Evolutionary conservation across 352 stramenopile species (phyloP), one percentile per base, ranked within the genome.

Genomic region (Pythium phragmitis): DNA sequence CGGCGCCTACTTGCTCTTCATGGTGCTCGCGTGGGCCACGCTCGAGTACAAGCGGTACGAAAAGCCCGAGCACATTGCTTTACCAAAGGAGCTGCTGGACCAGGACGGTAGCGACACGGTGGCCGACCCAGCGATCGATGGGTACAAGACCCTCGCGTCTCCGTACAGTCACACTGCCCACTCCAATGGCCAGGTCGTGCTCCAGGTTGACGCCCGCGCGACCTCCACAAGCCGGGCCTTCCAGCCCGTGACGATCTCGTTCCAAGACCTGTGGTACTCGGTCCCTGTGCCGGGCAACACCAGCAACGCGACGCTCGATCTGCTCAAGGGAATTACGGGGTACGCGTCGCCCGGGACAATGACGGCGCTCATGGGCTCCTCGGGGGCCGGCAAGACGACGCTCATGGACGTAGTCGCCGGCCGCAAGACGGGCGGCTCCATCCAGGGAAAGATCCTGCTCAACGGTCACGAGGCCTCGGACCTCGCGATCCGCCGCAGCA

Each of bases 351-450:
- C 82, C 19, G 85, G 85, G 0, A 75, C 68, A 1, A 85, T 92
- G 46, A 88, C 80, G 3, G 85, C 85, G 12, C 55, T 94, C 2
- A 92, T 92, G 79, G 85, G 85, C 11, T 85, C 78, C 0, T 83
- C 75, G 28, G 86, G 87, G 33, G 85, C 88, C 23, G 91, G 94
- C 19, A 98, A 98, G 67, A 98, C 93, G 16, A 99, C 96, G 7
- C 68, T 99, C 1, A 94, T 98, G 73, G 94, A 99, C 70, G 94
- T 98, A 8, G 95, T 98, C 56, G 90, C 94, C 4, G 76, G 96
- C 21, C 79, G 96, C 14, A 98, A 98, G 74, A 70, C 59, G 0
- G 78, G 66, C 16, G 95, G 96, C 26, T 81, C 57, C 12, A 87
- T 94, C 63, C 61, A 67, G 7, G 91, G 91, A 2, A 66, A 89